Base-by-base conservation (phyloP, 805 yeast genomes). In the Ogataea henricii region DNA sequence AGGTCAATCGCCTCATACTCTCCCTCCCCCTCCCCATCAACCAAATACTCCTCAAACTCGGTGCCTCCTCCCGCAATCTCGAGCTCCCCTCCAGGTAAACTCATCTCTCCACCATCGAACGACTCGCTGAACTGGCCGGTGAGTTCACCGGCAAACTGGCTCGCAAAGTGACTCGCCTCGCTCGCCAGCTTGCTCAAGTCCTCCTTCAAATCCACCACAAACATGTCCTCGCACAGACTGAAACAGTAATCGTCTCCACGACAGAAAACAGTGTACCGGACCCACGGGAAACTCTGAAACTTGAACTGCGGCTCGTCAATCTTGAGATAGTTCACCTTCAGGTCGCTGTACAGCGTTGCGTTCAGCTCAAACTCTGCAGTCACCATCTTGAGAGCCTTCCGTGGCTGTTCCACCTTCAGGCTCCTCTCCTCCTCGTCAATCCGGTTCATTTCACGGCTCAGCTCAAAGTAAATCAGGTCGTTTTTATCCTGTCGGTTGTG, bases 211-310 rank as follows among this genome's bases (percentile, higher is more conserved):
- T 53, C 58, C 23, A 49, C 49, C 1, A 23, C 27, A 21, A 64
- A 56, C 26, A 58, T 61, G 10, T 61, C 60, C 12, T 55, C 60
- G 22, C 58, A 47, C 10, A 66, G 26, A n/a, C 54, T 47, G 47
- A 66, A 66, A 3, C 58, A 48, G 44, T 66, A 66, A 42, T 65
- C 69, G 26, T 57, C 61, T 18, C 52, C 45, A 6, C 48, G 33
- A 22, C 71, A 77, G 30, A 64, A 52, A 4, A 78, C 76, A 48
- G 75, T 66, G 58, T 86, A 85, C 45, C 85, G 72, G 1, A 87
- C 85, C 95, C 95, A 87, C 0, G 94, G 91, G 59, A 87, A 86
- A 35, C 87, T 78, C 47, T 69, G 71, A 36, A 63, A 64, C 5
- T 87, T 81, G 59, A 85, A 63, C 43, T 73, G 75, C 5, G 76